Evolutionary conservation across 2,329 filamentous ascomycete genomes (phyloP).

Genomic region (Ceratocystis lukuohia): DNA sequence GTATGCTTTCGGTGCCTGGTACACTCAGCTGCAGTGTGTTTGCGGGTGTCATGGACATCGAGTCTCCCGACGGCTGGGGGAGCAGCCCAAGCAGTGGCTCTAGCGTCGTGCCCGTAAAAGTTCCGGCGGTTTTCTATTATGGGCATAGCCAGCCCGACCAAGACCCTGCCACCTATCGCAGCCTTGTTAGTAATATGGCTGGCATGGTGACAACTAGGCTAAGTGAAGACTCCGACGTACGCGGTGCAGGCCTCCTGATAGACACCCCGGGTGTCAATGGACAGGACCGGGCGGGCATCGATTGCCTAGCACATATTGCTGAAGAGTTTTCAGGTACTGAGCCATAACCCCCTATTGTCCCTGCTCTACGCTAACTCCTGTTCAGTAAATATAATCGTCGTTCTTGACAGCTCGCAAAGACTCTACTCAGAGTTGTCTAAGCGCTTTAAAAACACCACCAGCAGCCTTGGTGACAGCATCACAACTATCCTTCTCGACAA

Average conservation of each 20-base stretch:
- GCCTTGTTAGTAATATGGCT: slow-evolving; percentile 62
- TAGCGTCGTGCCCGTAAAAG: slow-evolving; percentile 74
- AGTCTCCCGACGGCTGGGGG: slow-evolving; percentile 71
- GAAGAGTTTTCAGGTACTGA: slow-evolving; percentile 39
- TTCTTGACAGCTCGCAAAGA: slow-evolving; percentile 59
- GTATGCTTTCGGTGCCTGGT: slow-evolving; percentile 63
- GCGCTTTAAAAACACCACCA: slow-evolving; percentile 47
- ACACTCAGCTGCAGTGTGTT: slow-evolving; percentile 79
- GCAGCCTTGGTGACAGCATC: slow-evolving; percentile 51
- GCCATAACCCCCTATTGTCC: too few species aligned
- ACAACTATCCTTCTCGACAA: slow-evolving; percentile 67
- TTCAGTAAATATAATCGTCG: slow-evolving; percentile 63
- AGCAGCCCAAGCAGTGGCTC: slow-evolving; percentile 83
- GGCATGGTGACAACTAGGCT: slow-evolving; percentile 65
- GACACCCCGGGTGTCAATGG: slow-evolving; percentile 64
- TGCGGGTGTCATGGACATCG: slow-evolving; percentile 71
- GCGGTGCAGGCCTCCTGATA: slow-evolving; percentile 66
- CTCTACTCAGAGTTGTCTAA: slow-evolving; percentile 61
- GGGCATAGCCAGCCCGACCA: slow-evolving; percentile 62
- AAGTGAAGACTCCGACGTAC: slow-evolving; percentile 58
- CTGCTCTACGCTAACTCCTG: background rate
- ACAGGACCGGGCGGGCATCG: slow-evolving; percentile 53
- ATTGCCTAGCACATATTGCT: slow-evolving; percentile 65
- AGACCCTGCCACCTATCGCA: slow-evolving; percentile 57
- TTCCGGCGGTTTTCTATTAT: slow-evolving; percentile 83